Base-by-base conservation (phyloP, 352 stramenopile genomes). In the Phytopythium kandeliae region DNA sequence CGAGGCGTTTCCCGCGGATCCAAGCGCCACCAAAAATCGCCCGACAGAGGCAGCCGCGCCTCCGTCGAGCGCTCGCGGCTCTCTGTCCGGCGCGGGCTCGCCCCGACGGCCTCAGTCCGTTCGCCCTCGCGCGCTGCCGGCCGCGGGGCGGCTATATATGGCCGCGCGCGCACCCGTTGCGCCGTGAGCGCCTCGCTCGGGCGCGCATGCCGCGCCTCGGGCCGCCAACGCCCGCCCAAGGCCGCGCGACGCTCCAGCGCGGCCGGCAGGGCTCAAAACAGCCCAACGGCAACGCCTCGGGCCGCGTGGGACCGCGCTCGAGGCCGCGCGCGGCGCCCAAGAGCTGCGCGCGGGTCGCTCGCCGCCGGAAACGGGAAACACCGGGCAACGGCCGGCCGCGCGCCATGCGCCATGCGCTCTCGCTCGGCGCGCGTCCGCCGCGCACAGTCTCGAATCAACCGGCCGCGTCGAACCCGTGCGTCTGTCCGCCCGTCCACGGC, bases 211-310 rank as follows among this genome's bases (percentile, higher is more conserved):
- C 19, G 38, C 26, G 30, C 22, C 16, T 21, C 30, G 21, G 11
- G 31, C 31, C 2, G 11, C 40, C 40, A 46, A 46, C 40, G 40
- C n/a, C 36, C n/a, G 17, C 7, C 36, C 7, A 42, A 2, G 0
- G 8, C 22, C 22, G 30, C 15, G 22, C 40, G 46, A 52, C 34
- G 46, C 31, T 52, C 46, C 34, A 42, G 30, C 24, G 19, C 22
- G 24, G 31, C 34, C 21, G 24, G 13, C 33, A 34, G 42, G 46
- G 46, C 40, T n/a, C 31, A 40, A 52, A 52, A 52, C 46, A 52
- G 22, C 40, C 40, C 40, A 46, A 46, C 40, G 40, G 40, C 40
- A 46, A 46, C 40, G 40, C 40, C 26, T 46, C 11, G 22, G 13
- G 22, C 40, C 17, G 25, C 40, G 40, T 46, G 40, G 40, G 38